A percentile compares a stretch with the other conserved stretches of the same genome.
phyloP scores from a whole-genome alignment of 306 rosid species.

The Prunus fruticosa region DNA sequence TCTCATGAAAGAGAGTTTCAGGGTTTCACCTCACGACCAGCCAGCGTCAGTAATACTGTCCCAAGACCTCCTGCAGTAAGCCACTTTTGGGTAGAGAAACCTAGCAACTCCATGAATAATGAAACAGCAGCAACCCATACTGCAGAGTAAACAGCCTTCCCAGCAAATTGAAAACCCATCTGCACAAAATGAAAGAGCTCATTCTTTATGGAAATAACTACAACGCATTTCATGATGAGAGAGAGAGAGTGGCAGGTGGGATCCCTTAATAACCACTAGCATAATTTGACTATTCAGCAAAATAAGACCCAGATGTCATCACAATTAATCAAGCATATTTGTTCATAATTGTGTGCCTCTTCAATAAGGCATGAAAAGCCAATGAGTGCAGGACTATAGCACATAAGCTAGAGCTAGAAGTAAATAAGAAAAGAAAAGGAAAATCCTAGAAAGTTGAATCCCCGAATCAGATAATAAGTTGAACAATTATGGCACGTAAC shows the following conservation, averaged over 20 bases:
- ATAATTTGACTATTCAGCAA: not conserved
- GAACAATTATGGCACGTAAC: not conserved
- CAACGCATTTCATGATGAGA: not conserved
- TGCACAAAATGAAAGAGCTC: constrained; percentile 30
- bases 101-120: constrained; percentile 91
- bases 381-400: not conserved
- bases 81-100: constrained; percentile 95
- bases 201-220: constrained; percentile 18
- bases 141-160: constrained; percentile 85
- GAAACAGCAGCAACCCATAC: constrained; percentile 96
- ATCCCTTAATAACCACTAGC: not conserved
- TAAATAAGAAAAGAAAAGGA: not conserved
- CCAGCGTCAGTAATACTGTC: constrained; percentile 92
- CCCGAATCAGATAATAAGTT: not conserved
- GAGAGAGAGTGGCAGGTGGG: not conserved
- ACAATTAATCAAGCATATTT: not conserved
- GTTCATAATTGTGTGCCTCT: not conserved
- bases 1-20: constrained; percentile 2
- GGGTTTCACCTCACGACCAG: constrained; percentile 88
- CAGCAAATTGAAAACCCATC: constrained; percentile 98
- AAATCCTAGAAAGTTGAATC: not conserved
- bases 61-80: constrained; percentile 99
- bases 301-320: not conserved
- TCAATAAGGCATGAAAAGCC: not conserved
- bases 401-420: not conserved